These are phyloP conservation scores for Backusella parvicylindrica DNA, from an alignment of 192 early-diverging fungal genomes.

Conservation along the genomic window DNA sequence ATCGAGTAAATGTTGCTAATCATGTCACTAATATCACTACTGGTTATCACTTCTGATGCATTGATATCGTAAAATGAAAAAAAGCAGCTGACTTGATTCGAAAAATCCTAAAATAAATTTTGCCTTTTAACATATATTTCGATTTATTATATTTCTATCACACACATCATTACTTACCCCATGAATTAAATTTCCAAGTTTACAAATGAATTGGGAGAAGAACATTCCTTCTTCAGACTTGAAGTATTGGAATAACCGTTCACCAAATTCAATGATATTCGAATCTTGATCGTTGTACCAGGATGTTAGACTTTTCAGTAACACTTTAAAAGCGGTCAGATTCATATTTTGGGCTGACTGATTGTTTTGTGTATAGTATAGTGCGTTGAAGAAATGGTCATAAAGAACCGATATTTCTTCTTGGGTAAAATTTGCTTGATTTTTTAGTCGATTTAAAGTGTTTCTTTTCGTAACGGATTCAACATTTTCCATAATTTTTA, in stretches of 20 bases:
- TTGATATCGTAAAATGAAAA: slow-evolving; percentile 54
- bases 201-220: slow-evolving; percentile 71
- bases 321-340: slow-evolving; percentile 57
- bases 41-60: slow-evolving; percentile 56
- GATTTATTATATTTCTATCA: slow-evolving; percentile 24
- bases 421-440: slow-evolving; percentile 62
- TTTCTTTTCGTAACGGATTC: slow-evolving; percentile 77
- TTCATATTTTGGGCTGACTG: slow-evolving; percentile 38
- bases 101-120: slow-evolving; percentile 24
- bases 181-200: slow-evolving; percentile 59
- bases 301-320: slow-evolving; percentile 52
- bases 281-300: slow-evolving; percentile 31
- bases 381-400: slow-evolving; percentile 70
- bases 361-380: slow-evolving; percentile 55
- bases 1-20: slow-evolving; percentile 82
- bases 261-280: slow-evolving; percentile 7
- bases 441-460: slow-evolving; percentile 62
- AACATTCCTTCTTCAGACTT: slow-evolving; percentile 30
- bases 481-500: slow-evolving; percentile 74
- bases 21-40: slow-evolving; percentile 78
- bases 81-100: neutral
- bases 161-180: slow-evolving; percentile 73
- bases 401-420: slow-evolving; percentile 73
- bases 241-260: slow-evolving; percentile 16
- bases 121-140: slow-evolving; percentile 28